These are phyloP conservation scores for Craspedostauros australis DNA, from an alignment of 108 stramenopile species.

Conservation along the genomic window DNA sequence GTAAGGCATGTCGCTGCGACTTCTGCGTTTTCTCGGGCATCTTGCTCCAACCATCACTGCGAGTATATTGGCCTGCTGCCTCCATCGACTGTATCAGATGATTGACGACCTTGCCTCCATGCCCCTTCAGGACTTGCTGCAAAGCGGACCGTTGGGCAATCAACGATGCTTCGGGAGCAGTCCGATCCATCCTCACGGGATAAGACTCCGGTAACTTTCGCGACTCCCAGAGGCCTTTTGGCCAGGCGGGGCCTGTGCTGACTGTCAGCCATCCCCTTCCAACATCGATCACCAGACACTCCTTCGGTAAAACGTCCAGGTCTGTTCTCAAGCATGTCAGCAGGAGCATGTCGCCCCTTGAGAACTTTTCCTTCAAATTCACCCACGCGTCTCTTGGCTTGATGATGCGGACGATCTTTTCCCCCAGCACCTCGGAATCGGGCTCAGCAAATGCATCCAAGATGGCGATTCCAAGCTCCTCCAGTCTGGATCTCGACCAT, in stretches of 20 bases:
- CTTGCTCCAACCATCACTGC: slow-evolving; percentile 7
- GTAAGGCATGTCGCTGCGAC: too few species aligned
- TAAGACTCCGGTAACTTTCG: slow-evolving; percentile 37
- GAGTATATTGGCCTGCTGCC: too few species aligned
- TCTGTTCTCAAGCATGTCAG: slow-evolving; percentile 31
- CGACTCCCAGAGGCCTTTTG: slow-evolving; percentile 54
- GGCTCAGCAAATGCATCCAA: slow-evolving; percentile 47
- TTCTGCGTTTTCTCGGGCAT: not conserved
- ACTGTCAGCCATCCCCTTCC: slow-evolving; percentile 40
- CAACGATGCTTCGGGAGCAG: slow-evolving; percentile 35
- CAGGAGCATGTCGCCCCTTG: slow-evolving; percentile 46
- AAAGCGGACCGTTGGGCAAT: slow-evolving; percentile 42
- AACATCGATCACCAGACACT: slow-evolving; percentile 55
- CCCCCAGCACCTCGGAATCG: slow-evolving; percentile 61
- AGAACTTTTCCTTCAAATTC: slow-evolving; percentile 34
- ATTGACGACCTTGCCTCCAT: slow-evolving; percentile 31
- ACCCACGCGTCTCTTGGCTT: not conserved
- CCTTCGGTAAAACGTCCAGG: slow-evolving; percentile 18
- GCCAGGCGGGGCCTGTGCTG: slow-evolving; percentile 53
- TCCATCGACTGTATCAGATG: slow-evolving; percentile 19
- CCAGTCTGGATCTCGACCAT: slow-evolving; percentile 36
- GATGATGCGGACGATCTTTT: slow-evolving; percentile 54
- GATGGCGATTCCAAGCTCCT: slow-evolving; percentile 38
- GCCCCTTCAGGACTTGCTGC: slow-evolving; percentile 30
- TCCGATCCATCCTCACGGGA: slow-evolving; percentile 50